Evolutionary conservation across 2,329 filamentous ascomycete genomes (phyloP).

Genomic region (Clarireedia paspali): DNA sequence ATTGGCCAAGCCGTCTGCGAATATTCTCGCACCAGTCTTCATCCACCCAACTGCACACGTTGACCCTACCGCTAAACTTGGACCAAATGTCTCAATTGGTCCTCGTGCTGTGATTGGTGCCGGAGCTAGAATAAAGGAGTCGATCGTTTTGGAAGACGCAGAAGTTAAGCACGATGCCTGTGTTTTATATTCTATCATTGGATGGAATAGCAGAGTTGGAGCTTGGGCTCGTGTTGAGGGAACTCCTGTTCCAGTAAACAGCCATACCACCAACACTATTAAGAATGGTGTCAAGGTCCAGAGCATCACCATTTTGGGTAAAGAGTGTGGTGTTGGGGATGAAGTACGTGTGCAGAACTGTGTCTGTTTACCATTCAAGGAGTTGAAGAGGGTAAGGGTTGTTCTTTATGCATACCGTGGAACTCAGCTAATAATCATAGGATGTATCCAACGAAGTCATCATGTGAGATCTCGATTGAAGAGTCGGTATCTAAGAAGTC

Average conservation of each 20-base stretch:
- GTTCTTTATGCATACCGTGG: not conserved
- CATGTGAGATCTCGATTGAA: slow-evolving; percentile 53
- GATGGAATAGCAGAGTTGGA: slow-evolving; percentile 91
- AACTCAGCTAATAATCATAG: slow-evolving; percentile 38
- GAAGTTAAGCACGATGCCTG: slow-evolving; percentile 97
- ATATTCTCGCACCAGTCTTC: slow-evolving; percentile 87
- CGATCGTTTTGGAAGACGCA: slow-evolving; percentile 87
- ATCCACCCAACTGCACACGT: slow-evolving; percentile 88
- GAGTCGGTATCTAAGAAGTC: too few species aligned
- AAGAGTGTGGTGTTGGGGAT: slow-evolving; percentile 90
- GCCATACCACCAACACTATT: slow-evolving; percentile 88
- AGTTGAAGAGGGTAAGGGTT: slow-evolving; percentile 79
- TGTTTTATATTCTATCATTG: slow-evolving; percentile 90
- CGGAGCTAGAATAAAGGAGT: slow-evolving; percentile 88
- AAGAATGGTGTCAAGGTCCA: slow-evolving; percentile 99
- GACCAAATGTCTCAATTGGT: slow-evolving; percentile 92
- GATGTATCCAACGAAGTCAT: slow-evolving; percentile 85
- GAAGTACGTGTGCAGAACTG: slow-evolving; percentile 97
- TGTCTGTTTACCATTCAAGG: slow-evolving; percentile 94
- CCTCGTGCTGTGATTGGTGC: slow-evolving; percentile 79
- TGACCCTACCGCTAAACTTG: slow-evolving; percentile 91
- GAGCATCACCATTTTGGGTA: slow-evolving; percentile 93
- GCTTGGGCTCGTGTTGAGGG: slow-evolving; percentile 98
- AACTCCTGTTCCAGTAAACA: slow-evolving; percentile 77
- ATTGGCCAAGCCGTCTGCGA: slow-evolving; percentile 73